These are phyloP conservation scores for Penicillium sp. DNA, from an alignment of 2,329 filamentous ascomycete species.

Conservation along the genomic window DNA sequence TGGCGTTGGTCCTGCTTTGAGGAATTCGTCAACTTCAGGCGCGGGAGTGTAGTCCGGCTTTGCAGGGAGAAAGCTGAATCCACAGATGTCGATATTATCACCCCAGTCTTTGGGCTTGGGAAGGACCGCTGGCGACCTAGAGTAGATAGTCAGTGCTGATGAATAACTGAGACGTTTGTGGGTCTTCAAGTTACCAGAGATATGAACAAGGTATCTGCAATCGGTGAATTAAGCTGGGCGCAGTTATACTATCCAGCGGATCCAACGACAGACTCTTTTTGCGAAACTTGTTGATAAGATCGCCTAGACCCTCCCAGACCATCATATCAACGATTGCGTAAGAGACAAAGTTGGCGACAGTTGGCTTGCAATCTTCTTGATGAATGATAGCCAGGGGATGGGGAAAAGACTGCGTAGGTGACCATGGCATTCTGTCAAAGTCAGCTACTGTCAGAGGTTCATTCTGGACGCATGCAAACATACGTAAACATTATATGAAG, in stretches of 20 bases:
- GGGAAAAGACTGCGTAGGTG: slow-evolving; percentile 75
- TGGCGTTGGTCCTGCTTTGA: slow-evolving; percentile 63
- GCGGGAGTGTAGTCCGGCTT: slow-evolving; percentile 62
- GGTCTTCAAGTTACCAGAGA: slow-evolving; percentile 57
- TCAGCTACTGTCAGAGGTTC: too few relatives aligned
- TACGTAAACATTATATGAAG: slow-evolving; percentile 85
- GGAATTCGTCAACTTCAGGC: slow-evolving; percentile 59
- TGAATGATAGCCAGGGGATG: slow-evolving; percentile 81
- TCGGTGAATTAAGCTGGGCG: slow-evolving; percentile 69
- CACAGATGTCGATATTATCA: slow-evolving; percentile 63
- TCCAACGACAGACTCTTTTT: slow-evolving; percentile 69
- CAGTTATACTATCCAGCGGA: slow-evolving; percentile 72
- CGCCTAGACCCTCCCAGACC: slow-evolving; percentile 87
- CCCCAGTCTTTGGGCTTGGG: slow-evolving; percentile 73
- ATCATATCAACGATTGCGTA: slow-evolving; percentile 85
- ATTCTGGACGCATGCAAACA: slow-evolving; percentile 37
- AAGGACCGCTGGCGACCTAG: slow-evolving; percentile 65
- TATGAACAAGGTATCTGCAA: slow-evolving; percentile 81
- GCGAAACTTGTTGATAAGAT: slow-evolving; percentile 83
- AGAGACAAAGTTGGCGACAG: slow-evolving; percentile 74
- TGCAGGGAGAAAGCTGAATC: slow-evolving; percentile 69
- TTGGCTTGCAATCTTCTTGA: slow-evolving; percentile 65
- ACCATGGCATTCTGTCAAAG: slow-evolving; percentile 69
- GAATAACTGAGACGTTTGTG: too few relatives aligned
- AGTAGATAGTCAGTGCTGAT: not conserved